phyloP scores from a whole-genome alignment of 176 grass and related monocot genomes.

The Poa annua region DNA sequence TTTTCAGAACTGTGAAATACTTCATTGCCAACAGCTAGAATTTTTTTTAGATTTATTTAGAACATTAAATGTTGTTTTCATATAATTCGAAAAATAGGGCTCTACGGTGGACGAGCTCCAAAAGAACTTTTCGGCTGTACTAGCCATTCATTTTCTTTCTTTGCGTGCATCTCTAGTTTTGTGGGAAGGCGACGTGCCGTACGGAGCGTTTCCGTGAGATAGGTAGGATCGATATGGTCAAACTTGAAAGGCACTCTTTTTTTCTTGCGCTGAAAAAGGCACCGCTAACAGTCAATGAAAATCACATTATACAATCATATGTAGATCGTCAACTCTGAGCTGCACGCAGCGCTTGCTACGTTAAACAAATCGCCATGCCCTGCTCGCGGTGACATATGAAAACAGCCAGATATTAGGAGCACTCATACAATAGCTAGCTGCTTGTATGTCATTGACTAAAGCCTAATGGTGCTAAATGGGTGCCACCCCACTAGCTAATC shows the following conservation, averaged over 20 bases:
- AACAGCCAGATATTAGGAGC: neutral
- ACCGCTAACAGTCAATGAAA: neutral
- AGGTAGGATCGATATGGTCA: neutral
- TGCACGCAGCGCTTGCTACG: neutral
- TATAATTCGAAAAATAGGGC: too few species aligned
- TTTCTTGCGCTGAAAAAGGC: too few species aligned
- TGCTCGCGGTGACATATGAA: slow-evolving; percentile 7
- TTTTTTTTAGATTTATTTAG: too few species aligned
- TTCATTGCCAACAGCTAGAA: too few species aligned
- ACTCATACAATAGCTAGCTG: too few species aligned
- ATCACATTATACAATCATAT: neutral
- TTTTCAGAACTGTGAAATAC: too few species aligned
- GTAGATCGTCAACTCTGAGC: slow-evolving; percentile 20
- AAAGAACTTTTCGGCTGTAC: too few species aligned
- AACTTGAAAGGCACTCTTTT: neutral
- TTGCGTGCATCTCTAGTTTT: neutral
- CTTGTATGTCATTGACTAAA: neutral
- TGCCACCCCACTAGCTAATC: neutral
- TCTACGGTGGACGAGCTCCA: too few species aligned
- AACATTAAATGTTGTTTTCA: too few species aligned
- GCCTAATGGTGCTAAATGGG: neutral
- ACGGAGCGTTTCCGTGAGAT: neutral
- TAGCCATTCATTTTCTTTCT: neutral
- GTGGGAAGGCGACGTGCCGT: neutral
- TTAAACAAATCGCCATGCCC: neutral